Percentiles rank a stretch among this genome's conserved stretches.
phyloP scores from a whole-genome alignment of 371 early-diverging fungal genomes.

The Mucor saturninus region DNA sequence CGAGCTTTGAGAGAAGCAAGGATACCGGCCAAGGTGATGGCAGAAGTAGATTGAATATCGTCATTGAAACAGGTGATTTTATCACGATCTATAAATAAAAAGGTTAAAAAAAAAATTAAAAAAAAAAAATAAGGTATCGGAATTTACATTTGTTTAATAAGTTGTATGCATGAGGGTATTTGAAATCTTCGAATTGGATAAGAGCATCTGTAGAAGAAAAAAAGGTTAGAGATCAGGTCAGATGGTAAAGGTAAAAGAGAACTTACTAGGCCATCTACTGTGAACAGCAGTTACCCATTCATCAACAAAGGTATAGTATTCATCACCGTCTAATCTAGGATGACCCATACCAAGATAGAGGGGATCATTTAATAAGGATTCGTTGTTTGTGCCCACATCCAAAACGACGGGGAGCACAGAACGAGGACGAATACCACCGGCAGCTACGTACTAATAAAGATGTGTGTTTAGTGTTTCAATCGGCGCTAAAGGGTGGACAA shows the following conservation, averaged over 20 bases:
- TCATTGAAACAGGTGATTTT: constrained; percentile 71
- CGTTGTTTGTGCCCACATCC: constrained; percentile 72
- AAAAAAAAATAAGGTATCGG: neutral
- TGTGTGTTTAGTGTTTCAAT: neutral
- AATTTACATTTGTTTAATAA: constrained; percentile 61
- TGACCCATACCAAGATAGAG: constrained; percentile 71
- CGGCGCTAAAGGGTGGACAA: neutral
- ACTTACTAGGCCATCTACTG: constrained; percentile 67
- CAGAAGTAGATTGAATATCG: constrained; percentile 72
- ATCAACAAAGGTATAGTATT: constrained; percentile 68
- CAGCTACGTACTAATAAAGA: constrained; percentile 56
- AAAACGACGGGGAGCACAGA: constrained; percentile 68
- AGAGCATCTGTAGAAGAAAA: constrained; percentile 40
- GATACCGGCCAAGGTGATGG: constrained; percentile 68
- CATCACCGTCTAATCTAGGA: constrained; percentile 63
- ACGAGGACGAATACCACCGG: constrained; percentile 68
- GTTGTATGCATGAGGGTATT: constrained; percentile 62
- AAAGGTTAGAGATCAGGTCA: neutral
- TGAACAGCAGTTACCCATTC: constrained; percentile 69
- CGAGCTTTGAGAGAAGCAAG: constrained; percentile 65
- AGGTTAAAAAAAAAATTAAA: neutral
- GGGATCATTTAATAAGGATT: constrained; percentile 60
- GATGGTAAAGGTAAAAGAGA: neutral
- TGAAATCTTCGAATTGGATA: constrained; percentile 65
- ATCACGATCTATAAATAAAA: constrained; percentile 50